Percentiles rank a stretch among this genome's conserved stretches.
Conservation (phyloP, 305 asterid species). For the Fraxinus ornus region DNA sequence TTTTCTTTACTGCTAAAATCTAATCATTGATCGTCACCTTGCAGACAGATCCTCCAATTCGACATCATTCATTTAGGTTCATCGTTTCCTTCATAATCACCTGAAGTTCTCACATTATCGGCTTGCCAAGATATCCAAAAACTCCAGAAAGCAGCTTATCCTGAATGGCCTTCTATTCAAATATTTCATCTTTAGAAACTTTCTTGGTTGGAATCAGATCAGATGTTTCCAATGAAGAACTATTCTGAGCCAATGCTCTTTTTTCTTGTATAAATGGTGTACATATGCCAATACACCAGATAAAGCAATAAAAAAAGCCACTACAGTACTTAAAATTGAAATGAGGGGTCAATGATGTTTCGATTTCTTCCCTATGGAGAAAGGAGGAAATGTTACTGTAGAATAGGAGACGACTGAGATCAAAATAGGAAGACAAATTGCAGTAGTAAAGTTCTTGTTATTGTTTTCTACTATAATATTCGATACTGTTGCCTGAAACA, state of each 20-base stretch:
- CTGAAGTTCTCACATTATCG: conserved; percentile 47
- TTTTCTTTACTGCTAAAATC: conserved; percentile 57
- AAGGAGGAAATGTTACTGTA: conserved; percentile 37
- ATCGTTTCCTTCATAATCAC: conserved; percentile 65
- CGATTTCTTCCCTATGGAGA: conserved; percentile 26
- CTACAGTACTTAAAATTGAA: conserved; percentile 30
- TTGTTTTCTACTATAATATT: conserved; percentile 50
- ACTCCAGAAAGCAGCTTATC: conserved; percentile 74
- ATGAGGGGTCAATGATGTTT: conserved; percentile 28
- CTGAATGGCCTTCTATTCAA: conserved; percentile 31
- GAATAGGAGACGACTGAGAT: conserved; percentile 45
- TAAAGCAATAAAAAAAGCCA: conserved; percentile 32
- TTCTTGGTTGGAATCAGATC: conserved; percentile 30
- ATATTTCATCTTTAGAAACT: conserved; percentile 20
- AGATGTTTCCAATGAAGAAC: conserved; percentile 34
- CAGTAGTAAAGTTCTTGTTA: conserved; percentile 51
- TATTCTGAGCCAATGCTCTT: conserved; percentile 26
- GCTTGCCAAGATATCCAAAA: conserved; percentile 70
- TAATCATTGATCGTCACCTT: conserved; percentile 46
- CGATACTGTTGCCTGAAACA: conserved; percentile 45
- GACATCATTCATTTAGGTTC: conserved; percentile 46
- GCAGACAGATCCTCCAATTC: conserved; percentile 65
- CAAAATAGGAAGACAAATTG: conserved; percentile 58
- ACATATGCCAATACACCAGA: conserved; percentile 31
- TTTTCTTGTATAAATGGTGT: conserved; percentile 33